These are phyloP conservation scores for Fusarium sp. DNA, from an alignment of 2,329 filamentous ascomycete genomes.

Conservation along the genomic window DNA sequence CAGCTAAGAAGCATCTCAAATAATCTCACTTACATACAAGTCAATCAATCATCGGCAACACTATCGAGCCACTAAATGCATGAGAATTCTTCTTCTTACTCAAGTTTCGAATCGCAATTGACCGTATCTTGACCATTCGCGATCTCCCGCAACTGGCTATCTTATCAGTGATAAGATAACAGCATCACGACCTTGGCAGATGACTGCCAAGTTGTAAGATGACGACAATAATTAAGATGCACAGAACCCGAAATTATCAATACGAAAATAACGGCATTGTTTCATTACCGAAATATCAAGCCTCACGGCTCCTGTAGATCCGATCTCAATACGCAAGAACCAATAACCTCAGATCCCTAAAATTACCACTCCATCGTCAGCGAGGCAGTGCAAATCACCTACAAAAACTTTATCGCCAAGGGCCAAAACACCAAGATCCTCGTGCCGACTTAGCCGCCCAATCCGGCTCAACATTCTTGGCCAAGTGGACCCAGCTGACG, in stretches of 20 bases:
- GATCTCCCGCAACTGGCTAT: neutral
- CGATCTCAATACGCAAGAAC: neutral
- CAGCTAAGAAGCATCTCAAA: rapidly evolving
- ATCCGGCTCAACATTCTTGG: slow-evolving; percentile 27
- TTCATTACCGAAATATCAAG: neutral
- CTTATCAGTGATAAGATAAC: neutral
- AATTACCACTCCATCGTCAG: neutral
- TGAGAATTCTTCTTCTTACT: neutral
- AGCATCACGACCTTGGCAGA: neutral
- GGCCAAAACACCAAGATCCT: slow-evolving; percentile 8
- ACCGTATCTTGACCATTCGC: too few species aligned
- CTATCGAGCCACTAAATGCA: rapidly evolving
- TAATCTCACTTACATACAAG: rapidly evolving
- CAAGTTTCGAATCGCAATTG: too few species aligned
- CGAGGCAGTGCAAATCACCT: neutral
- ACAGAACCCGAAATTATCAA: neutral
- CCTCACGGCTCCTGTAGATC: neutral
- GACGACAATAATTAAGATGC: neutral
- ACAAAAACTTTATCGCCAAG: slow-evolving; percentile 26
- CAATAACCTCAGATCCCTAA: neutral
- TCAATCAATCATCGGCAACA: rapidly evolving
- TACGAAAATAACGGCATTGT: neutral
- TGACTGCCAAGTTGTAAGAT: neutral
- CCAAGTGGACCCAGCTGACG: slow-evolving; percentile 43
- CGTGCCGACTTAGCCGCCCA: slow-evolving; percentile 28